These are phyloP conservation scores for Naganishia vaughanmartiniae DNA, from an alignment of 768 basidiomycete genomes.

Conservation along the genomic window DNA sequence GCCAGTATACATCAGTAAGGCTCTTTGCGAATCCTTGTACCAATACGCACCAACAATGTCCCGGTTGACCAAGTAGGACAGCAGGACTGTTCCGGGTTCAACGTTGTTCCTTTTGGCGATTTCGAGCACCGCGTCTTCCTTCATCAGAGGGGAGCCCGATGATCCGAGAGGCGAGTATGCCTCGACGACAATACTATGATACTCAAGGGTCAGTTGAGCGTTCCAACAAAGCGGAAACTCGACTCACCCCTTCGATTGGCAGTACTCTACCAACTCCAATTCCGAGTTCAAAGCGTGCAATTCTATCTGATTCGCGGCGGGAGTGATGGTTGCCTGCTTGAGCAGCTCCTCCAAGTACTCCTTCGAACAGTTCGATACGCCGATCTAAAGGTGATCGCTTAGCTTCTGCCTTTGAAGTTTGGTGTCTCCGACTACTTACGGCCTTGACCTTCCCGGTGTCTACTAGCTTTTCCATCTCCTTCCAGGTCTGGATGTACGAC, in stretches of 20 bases:
- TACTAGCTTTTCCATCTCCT: conserved; percentile 68
- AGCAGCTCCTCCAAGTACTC: conserved; percentile 68
- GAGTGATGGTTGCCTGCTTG: conserved; percentile 64
- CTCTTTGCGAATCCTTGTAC: neutral
- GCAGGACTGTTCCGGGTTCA: conserved; percentile 44
- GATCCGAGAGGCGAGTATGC: conserved; percentile 63
- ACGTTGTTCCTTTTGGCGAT: conserved; percentile 46
- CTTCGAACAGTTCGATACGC: conserved; percentile 74
- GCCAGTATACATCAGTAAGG: neutral
- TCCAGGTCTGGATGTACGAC: conserved; percentile 77
- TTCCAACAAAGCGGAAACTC: neutral
- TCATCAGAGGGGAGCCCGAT: conserved; percentile 43
- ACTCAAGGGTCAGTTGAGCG: neutral
- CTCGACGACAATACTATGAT: conserved; percentile 60
- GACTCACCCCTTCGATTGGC: conserved; percentile 55
- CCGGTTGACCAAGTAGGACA: conserved; percentile 43
- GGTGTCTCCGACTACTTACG: conserved; percentile 9
- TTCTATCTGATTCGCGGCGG: conserved; percentile 67
- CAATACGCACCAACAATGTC: conserved; percentile 35
- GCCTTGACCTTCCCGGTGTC: conserved; percentile 51
- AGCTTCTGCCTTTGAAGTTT: neutral
- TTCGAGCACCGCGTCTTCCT: conserved; percentile 39
- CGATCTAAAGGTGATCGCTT: conserved; percentile 45
- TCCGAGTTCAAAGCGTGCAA: conserved; percentile 71
- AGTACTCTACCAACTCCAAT: conserved; percentile 60